phyloP scores from a whole-genome alignment of 192 early-diverging fungal species.

The Coemansia sp. region DNA sequence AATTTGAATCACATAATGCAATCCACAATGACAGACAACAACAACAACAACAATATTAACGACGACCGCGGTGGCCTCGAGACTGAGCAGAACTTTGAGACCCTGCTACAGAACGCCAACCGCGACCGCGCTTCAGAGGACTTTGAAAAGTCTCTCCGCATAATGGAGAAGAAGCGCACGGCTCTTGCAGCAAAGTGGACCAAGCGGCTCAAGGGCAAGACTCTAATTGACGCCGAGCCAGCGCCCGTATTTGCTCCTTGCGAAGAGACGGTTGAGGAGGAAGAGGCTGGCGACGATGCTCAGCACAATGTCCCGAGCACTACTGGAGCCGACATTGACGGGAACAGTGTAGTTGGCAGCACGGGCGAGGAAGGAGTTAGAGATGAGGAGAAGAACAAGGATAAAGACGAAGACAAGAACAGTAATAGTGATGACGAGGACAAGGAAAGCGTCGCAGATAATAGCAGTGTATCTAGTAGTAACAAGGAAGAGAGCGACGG shows the following conservation, averaged over 20 bases:
- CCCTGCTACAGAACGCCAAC: constrained; percentile 1
- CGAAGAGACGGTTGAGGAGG: neutral
- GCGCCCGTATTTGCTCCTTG: neutral
- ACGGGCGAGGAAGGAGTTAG: neutral
- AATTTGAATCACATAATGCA: too few relatives aligned
- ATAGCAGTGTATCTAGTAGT: too few relatives aligned
- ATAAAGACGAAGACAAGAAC: too few relatives aligned
- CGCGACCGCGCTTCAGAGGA: neutral
- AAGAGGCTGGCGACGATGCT: neutral
- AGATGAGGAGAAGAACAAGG: neutral
- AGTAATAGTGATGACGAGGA: neutral
- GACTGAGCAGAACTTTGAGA: constrained; percentile 3
- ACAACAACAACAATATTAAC: neutral
- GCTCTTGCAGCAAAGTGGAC: constrained; percentile 12
- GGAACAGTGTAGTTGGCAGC: neutral
- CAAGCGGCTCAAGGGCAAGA: constrained; percentile 12
- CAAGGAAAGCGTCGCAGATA: neutral
- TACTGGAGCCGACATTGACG: neutral
- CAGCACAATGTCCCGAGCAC: neutral
- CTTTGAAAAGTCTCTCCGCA: neutral
- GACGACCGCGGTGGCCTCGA: neutral
- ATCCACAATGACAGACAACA: neutral
- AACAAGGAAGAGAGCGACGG: neutral
- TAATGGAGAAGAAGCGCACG: constrained; percentile 6
- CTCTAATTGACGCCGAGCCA: neutral